These are phyloP conservation scores for Cutaneotrichosporon sp. DNA, from an alignment of 1,284 basidiomycete species.

Conservation along the genomic window DNA sequence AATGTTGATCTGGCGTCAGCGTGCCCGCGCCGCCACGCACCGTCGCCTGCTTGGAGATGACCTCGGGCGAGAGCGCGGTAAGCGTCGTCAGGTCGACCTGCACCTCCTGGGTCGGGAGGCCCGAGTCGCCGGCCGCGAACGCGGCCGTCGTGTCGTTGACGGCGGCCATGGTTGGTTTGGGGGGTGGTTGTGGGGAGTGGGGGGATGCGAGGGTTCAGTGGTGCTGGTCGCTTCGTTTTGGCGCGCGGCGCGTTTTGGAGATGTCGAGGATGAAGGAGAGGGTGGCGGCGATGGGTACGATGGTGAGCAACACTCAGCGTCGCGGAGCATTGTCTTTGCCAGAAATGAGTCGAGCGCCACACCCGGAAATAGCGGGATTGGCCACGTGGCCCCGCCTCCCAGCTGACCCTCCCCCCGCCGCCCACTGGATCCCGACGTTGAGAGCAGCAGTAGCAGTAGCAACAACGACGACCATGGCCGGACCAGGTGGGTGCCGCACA, in stretches of 20 bases:
- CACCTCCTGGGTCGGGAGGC: constrained; percentile 48
- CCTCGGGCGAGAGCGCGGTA: constrained; percentile 89
- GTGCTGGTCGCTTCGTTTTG: too few species aligned
- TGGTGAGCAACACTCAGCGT: too few species aligned
- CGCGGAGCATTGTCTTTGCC: neutral
- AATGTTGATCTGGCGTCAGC: constrained; percentile 47
- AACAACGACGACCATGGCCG: constrained; percentile 31
- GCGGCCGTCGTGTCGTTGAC: constrained; percentile 42
- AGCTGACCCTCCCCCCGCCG: neutral
- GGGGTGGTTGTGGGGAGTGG: neutral
- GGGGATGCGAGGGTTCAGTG: neutral
- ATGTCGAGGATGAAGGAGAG: too few species aligned
- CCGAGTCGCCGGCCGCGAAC: constrained; percentile 26
- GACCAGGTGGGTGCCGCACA: constrained; percentile 29
- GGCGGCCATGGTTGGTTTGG: constrained; percentile 21
- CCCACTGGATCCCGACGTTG: constrained; percentile 1
- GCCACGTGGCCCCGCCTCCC: neutral
- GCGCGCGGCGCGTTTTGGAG: neutral
- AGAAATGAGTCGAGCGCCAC: constrained; percentile 9
- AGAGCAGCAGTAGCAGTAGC: neutral
- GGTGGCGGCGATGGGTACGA: too few species aligned
- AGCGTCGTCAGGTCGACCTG: constrained; percentile 77
- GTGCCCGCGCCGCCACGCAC: too few species aligned
- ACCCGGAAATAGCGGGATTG: constrained; percentile 8
- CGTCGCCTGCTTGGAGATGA: constrained; percentile 94